A percentile compares a stretch with the other conserved stretches of the same genome.
These are phyloP conservation scores for Ogataea siamensis DNA, from an alignment of 805 yeast species.

Conservation along the genomic window DNA sequence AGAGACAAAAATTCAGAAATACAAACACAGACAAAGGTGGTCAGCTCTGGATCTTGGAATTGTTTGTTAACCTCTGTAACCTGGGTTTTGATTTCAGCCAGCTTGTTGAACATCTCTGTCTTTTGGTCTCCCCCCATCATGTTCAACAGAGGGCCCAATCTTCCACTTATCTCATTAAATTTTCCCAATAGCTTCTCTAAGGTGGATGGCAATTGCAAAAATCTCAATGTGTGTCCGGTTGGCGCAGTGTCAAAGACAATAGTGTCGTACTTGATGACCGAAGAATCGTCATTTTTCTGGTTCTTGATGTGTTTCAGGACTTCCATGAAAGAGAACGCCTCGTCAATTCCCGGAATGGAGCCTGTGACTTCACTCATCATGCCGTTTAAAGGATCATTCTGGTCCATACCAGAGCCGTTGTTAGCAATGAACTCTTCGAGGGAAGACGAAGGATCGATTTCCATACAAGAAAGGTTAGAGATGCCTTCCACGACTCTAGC, in stretches of 20 bases:
- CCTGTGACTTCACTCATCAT: constrained; percentile 90
- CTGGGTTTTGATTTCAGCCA: constrained; percentile 74
- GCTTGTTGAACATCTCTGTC: constrained; percentile 72
- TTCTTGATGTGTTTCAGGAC: constrained; percentile 93
- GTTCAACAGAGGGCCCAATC: constrained; percentile 87
- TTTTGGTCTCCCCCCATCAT: constrained; percentile 66
- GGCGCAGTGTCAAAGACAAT: constrained; percentile 99
- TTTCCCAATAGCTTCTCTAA: constrained; percentile 83
- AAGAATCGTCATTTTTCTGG: constrained; percentile 42
- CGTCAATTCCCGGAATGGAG: constrained; percentile 97
- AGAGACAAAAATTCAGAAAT: constrained; percentile 94
- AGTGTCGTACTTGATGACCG: constrained; percentile 63
- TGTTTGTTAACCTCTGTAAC: constrained; percentile 90
- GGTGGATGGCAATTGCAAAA: constrained; percentile 91
- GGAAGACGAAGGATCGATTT: constrained; percentile 94
- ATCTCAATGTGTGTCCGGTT: constrained; percentile 96
- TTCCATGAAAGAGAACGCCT: constrained; percentile 96
- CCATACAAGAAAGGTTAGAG: constrained; percentile 92
- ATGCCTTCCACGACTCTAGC: constrained; percentile 92
- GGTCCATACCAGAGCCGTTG: constrained; percentile 41
- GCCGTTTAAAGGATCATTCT: constrained; percentile 61
- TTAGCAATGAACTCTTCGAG: constrained; percentile 70
- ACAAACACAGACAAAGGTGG: constrained; percentile 95
- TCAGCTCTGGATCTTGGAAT: constrained; percentile 92
- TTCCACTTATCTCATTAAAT: constrained; percentile 80